Evolutionary conservation across 2,329 filamentous ascomycete genomes (phyloP), one percentile per base, ranked within the genome.

Genomic region (Claviceps quebecensis): DNA sequence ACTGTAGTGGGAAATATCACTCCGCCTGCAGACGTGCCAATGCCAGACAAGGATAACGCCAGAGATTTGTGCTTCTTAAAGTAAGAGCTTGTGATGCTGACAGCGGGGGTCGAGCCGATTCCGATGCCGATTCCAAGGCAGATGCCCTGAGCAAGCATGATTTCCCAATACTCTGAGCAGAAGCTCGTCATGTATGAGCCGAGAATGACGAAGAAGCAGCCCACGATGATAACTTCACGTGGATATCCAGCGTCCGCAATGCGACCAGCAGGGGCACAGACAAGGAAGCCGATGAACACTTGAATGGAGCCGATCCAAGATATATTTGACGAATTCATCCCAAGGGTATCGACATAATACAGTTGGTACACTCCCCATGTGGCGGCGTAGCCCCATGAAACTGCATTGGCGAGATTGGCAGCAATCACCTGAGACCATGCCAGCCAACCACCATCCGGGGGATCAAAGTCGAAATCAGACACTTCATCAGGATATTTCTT

Each of bases 51-150:
- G 1, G 80, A 79, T 45, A 83, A 74, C 5, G 78, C 80, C 22
- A 86, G 65, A 0, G 73, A 72, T 52, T 77, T 70, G 55, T 70
- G 74, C 47, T 68, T 70, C 45, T 69, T 69, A 60, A 86, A 86
- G 59, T 83, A 84, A 34, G 79, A 76, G 14, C 78, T 75, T 11
- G 83, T 67, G 43, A 84, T 72, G 17, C 79, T 75, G 29, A 84
- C 70, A 26, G 75, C 72, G 2, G 80, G 76, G 53, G 80, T 73
- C 61, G 78, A 83, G 38, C 80, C 65, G 51, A 75, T 69, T 14
- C 78, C 80, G 38, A 74, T 69, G 3, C 78, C 78, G 7, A 77
- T 54, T 1, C 75, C 75, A 3, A 70, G 65, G 53, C 72, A 73
- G 36, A 78, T 51, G 16, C 77, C 77, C 59, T 80, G 77, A 1